These are phyloP conservation scores for Epichloe amarillans DNA, from an alignment of 2,329 filamentous ascomycete genomes.

Conservation along the genomic window DNA sequence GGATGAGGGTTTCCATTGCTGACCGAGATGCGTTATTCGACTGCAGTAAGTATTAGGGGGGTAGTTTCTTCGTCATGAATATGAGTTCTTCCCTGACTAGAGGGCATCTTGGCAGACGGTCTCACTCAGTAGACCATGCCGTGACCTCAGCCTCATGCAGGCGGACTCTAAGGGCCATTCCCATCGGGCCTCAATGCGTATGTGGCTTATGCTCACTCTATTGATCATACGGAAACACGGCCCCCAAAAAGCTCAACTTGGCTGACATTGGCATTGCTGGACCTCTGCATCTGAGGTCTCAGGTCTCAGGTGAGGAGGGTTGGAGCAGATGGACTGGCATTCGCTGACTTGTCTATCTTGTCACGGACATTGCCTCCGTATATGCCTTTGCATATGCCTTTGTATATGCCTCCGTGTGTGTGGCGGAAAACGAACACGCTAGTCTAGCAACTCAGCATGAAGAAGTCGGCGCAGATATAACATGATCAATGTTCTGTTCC, in stretches of 20 bases:
- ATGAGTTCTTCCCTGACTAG: too few relatives aligned
- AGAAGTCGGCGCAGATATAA: background rate
- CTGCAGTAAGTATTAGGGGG: too few relatives aligned
- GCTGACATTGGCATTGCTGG: background rate
- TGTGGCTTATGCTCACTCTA: background rate
- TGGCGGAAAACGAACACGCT: background rate
- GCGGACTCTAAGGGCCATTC: background rate
- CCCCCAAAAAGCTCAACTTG: background rate
- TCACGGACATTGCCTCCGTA: too few relatives aligned
- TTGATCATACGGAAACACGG: background rate
- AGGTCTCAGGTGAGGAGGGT: background rate
- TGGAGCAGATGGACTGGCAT: background rate
- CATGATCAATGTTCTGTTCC: too few relatives aligned
- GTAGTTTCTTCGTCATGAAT: too few relatives aligned
- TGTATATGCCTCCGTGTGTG: too few relatives aligned
- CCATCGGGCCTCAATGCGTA: background rate
- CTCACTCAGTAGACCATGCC: background rate
- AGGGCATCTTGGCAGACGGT: background rate
- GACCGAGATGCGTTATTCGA: background rate
- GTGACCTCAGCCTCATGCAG: background rate
- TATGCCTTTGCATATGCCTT: too few relatives aligned
- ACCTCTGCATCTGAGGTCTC: background rate
- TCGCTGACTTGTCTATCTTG: background rate
- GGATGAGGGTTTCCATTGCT: background rate
- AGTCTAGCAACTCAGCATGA: background rate